Evolutionary conservation across 2,329 filamentous ascomycete genomes (phyloP), one percentile per base, ranked within the genome.

Genomic region (Fusarium miscanthi): DNA sequence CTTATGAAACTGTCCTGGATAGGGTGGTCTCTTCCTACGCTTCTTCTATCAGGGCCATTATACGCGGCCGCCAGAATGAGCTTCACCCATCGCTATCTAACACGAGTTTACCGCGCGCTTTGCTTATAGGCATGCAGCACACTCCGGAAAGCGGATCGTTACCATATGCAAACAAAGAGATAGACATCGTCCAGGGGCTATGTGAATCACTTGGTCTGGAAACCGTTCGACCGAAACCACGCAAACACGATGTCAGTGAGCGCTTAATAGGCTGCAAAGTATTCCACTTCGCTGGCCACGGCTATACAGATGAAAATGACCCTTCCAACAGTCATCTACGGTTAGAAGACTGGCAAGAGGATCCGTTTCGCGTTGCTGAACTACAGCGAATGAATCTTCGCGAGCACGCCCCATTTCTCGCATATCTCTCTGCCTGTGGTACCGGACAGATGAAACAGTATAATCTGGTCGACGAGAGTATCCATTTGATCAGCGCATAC

Each of bases 181-280:
- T 35, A 25, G 48, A 25, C 2, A 25, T 35, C 3, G n/a, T 51
- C 1, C 8, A 25, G 2, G 13, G 12, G 0, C 8, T 25, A 0
- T 35, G 48, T 5, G 6, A 19, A 3, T 25, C 12, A 51, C 4
- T 11, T 0, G n/a, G 31, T 0, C 0, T 51, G 2, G 2, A 14
- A 0, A 35, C n/a, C 0, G 11, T 8, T 0, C n/a, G 2, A 6
- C 16, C 31, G 0, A 21, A 7, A 0, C 11, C 16, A 10, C 0
- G 21, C 0, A 51, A 51, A 10, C 21, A 35, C 7, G 16, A 30
- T 30, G 30, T 30, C 30, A 30, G 30, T 1, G 2, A 19, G 21
- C 3, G 2, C 2, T 7, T 49, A 3, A 1, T 23, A 3, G 11
- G 4, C 1, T 49, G 30, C 2, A 17, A 6, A 3, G 2, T 49